Evolutionary conservation across 2,329 filamentous ascomycete species (phyloP).

Genomic region (Paramyrothecium roridum): DNA sequence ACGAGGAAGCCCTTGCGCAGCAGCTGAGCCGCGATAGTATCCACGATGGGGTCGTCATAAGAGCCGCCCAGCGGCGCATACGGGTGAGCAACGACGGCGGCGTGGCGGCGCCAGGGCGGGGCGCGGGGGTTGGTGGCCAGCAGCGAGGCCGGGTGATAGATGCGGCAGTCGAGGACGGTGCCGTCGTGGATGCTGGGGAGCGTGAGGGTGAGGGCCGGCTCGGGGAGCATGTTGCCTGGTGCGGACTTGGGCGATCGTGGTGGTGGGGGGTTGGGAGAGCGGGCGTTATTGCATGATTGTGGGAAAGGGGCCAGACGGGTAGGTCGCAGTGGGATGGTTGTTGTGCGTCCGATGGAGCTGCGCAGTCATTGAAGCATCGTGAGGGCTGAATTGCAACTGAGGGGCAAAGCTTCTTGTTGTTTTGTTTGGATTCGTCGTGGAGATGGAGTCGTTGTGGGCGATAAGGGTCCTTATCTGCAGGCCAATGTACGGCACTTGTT

Average conservation of each 20-base stretch:
- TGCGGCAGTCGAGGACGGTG: constrained; percentile 70
- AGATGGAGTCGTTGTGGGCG: not conserved
- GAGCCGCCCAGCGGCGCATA: constrained; percentile 85
- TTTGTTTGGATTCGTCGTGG: not conserved
- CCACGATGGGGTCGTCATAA: constrained; percentile 79
- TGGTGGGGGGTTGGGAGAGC: constrained; percentile 8
- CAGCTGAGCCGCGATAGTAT: constrained; percentile 60
- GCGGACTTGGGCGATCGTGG: not conserved
- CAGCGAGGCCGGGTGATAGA: constrained; percentile 67
- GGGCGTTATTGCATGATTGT: not conserved
- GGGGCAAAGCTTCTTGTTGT: not conserved
- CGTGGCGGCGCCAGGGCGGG: constrained; percentile 43
- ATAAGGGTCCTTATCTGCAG: not conserved
- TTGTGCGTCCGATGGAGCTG: not conserved
- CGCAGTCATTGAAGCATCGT: not conserved
- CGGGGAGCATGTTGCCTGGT: constrained; percentile 45
- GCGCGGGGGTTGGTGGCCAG: constrained; percentile 28
- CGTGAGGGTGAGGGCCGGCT: constrained; percentile 63
- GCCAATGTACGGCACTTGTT: not conserved
- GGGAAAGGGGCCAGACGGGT: not conserved
- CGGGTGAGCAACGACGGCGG: constrained; percentile 77
- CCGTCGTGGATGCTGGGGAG: constrained; percentile 84
- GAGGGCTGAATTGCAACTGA: not conserved
- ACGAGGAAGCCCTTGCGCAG: constrained; percentile 72
- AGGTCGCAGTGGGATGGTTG: not conserved